These are phyloP conservation scores for Nitzschia sp. DNA, from an alignment of 108 stramenopile genomes.

Conservation along the genomic window DNA sequence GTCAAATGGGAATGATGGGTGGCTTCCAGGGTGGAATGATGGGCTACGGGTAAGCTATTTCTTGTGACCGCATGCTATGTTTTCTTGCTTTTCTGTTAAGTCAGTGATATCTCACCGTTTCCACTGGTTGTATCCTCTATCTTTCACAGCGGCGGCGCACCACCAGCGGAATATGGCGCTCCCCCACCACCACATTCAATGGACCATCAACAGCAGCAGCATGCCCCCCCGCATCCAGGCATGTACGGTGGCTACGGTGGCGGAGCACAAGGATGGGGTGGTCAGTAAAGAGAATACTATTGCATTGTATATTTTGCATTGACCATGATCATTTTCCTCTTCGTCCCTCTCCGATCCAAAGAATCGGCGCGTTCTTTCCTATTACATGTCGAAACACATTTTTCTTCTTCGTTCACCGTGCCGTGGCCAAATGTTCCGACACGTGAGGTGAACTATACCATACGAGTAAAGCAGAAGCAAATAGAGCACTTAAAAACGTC, in stretches of 20 bases:
- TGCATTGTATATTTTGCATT: no score
- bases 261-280: slow-evolving; percentile 7
- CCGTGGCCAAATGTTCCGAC: no score
- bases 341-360: no score
- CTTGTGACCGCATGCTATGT: background rate
- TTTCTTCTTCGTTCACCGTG: background rate
- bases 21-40: slow-evolving; percentile 35
- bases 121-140: background rate
- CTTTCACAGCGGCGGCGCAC: background rate
- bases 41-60: slow-evolving; percentile 17
- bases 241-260: slow-evolving; percentile 19
- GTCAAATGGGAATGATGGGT: slow-evolving; percentile 22
- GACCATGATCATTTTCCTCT: no score
- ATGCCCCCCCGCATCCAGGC: background rate
- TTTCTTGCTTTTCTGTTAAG: background rate
- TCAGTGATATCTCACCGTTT: background rate
- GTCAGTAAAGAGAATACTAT: background rate
- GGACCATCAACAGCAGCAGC: slow-evolving; percentile 8
- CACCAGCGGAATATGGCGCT: slow-evolving; percentile 15
- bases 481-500: no score
- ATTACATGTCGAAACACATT: no score
- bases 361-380: no score
- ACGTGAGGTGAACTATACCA: no score
- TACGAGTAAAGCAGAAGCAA: no score
- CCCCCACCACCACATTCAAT: slow-evolving; percentile 7